phyloP scores from a whole-genome alignment of 495 filamentous ascomycete species.

The Penicillium paxilli region DNA sequence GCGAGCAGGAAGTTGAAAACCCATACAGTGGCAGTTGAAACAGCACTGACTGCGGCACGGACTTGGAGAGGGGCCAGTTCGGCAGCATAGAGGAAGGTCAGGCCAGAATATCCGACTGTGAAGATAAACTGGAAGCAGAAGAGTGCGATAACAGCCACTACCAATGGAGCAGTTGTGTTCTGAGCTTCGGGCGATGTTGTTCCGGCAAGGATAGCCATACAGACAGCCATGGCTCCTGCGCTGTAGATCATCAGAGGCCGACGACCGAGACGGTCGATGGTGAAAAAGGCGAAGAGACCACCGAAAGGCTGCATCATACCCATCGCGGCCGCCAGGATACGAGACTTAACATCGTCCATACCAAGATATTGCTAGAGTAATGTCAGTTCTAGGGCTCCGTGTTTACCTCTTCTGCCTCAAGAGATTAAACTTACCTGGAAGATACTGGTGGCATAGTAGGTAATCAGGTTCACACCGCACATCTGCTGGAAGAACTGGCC shows the following conservation, averaged over 20 bases:
- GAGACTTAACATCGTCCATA: constrained; percentile 73
- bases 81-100: constrained; percentile 65
- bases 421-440: constrained; percentile 25
- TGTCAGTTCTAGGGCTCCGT: background rate
- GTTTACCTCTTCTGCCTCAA: background rate
- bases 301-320: constrained; percentile 74
- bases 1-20: constrained; percentile 51
- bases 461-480: constrained; percentile 60
- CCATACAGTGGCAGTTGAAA: constrained; percentile 67
- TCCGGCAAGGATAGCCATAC: constrained; percentile 58
- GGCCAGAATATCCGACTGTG: constrained; percentile 60
- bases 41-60: constrained; percentile 64
- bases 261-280: constrained; percentile 71
- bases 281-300: constrained; percentile 72
- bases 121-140: constrained; percentile 46
- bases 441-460: constrained; percentile 60
- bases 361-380: constrained; percentile 50
- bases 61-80: constrained; percentile 70
- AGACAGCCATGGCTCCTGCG: constrained; percentile 53
- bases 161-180: constrained; percentile 33
- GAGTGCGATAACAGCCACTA: constrained; percentile 41
- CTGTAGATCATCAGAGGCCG: constrained; percentile 63
- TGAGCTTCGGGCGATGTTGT: constrained; percentile 39
- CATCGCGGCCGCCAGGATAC: constrained; percentile 73
- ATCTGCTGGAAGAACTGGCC: constrained; percentile 54